Evolutionary conservation across 73 alveolate genomes (phyloP), one percentile per base, ranked within the genome.

Genomic region (Urostyla sp.): DNA sequence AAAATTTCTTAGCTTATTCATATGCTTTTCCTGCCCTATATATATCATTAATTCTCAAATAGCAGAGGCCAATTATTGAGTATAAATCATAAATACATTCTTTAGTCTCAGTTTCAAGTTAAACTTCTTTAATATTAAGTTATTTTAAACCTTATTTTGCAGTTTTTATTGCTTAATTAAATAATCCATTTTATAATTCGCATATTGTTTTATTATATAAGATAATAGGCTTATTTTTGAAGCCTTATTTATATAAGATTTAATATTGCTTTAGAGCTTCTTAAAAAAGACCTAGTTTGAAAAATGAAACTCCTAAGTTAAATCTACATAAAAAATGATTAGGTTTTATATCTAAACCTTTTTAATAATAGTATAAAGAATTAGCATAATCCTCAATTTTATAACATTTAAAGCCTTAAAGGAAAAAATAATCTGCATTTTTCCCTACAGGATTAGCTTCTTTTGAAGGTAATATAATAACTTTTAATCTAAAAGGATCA

Each of bases 401-500:
- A 11, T 44, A 5, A 44, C 34, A 51, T 46, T 80, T 80, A 51
- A 35, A 80, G 35, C 84, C 90, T 51, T 80, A 57, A n/a, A 80
- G 24, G 51, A 80, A 80, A 59, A 59, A 80, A 55, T 80, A 80
- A 44, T 80, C 90, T 20, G 90, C 90, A 80, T 66, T 80, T 57
- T 80, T 80, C 10, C 90, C 90, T 8, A 80, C 53, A 8, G 77
- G 63, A 30, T 61, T 66, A 10, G 80, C 83, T n/a, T 61, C 75
- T 23, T 48, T 35, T 3, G 30, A 44, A 21, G 72, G 69, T 20
- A 80, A 27, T 18, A 66, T 77, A 1, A 51, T n/a, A 0, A 80
- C 46, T 23, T 67, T 48, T 8, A 80, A 60, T 34, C 90, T 48
- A 5, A 80, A 40, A 0, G 90, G 90, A 51, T 80, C 90, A 50